phyloP scores from a whole-genome alignment of 495 filamentous ascomycete species.

The Talaromyces proteolyticus region DNA sequence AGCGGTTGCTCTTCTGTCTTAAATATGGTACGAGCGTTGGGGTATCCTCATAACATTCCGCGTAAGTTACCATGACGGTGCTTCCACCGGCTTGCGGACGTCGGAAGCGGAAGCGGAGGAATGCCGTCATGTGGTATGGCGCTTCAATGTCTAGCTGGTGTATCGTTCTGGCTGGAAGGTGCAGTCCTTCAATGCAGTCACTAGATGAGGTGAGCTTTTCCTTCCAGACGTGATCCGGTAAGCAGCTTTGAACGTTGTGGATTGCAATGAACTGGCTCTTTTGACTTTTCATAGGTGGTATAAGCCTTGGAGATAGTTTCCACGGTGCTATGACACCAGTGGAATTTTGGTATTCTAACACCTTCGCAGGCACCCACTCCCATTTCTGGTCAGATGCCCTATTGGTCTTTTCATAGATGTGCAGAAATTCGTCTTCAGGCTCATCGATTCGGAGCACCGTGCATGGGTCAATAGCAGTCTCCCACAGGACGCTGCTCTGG shows the following conservation, averaged over 20 bases:
- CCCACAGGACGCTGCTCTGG: background rate
- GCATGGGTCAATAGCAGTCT: background rate
- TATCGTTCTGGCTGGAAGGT: background rate
- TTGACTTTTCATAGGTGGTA: background rate
- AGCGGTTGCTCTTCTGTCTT: constrained; percentile 11
- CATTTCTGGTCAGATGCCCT: background rate
- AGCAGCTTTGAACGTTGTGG: background rate
- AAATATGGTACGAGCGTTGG: constrained; percentile 14
- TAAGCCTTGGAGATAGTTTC: constrained; percentile 1
- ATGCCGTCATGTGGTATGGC: constrained; percentile 14
- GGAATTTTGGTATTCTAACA: background rate
- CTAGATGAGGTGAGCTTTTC: background rate
- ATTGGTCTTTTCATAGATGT: background rate
- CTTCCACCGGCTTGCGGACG: too few species aligned
- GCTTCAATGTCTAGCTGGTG: constrained; percentile 7
- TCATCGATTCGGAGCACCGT: background rate
- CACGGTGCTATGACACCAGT: background rate
- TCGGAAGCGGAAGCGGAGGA: constrained; percentile 12
- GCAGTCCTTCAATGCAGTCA: background rate
- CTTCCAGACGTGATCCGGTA: background rate
- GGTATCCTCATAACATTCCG: constrained; percentile 21
- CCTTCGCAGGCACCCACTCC: background rate
- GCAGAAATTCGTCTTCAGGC: background rate
- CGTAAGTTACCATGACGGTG: constrained; percentile 9
- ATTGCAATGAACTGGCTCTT: background rate